Conservation (phyloP, 2,329 filamentous ascomycete genomes). For the Colletotrichum sublineola region DNA sequence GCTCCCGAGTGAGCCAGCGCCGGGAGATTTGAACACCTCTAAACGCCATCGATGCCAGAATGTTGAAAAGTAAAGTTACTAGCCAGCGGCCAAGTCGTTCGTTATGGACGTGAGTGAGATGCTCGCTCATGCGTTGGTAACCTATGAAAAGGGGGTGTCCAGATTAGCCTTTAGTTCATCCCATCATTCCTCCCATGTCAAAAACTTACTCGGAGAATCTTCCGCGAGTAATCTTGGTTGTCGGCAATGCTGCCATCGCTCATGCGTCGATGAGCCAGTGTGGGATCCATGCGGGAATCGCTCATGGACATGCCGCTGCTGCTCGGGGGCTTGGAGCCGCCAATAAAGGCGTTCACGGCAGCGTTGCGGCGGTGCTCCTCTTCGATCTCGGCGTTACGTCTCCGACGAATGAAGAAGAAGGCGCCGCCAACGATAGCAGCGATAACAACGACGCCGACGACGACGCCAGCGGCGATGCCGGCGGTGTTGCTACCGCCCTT, state of each 20-base stretch:
- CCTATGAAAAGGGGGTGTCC: slow-evolving; percentile 52
- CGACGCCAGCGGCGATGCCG: slow-evolving; percentile 88
- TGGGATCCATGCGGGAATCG: slow-evolving; percentile 88
- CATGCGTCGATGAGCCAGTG: slow-evolving; percentile 85
- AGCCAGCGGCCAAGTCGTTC: slow-evolving; percentile 49
- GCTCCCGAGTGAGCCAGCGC: slow-evolving; percentile 37
- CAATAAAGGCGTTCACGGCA: slow-evolving; percentile 82
- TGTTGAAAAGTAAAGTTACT: slow-evolving; percentile 52
- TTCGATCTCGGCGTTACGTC: slow-evolving; percentile 82
- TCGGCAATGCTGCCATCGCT: slow-evolving; percentile 98
- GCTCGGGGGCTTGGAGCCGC: slow-evolving; percentile 72
- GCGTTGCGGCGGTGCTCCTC: slow-evolving; percentile 87
- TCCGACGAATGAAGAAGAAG: slow-evolving; percentile 82
- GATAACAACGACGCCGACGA: slow-evolving; percentile 82
- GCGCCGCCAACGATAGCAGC: slow-evolving; percentile 75
- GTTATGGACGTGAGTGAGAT: slow-evolving; percentile 45
- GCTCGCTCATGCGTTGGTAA: slow-evolving; percentile 69
- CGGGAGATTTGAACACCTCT: slow-evolving; percentile 36
- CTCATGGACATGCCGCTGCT: slow-evolving; percentile 78
- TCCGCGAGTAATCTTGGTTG: slow-evolving; percentile 95
- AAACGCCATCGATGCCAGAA: slow-evolving; percentile 60
- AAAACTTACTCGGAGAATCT: slow-evolving; percentile 88
- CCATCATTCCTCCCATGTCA: not conserved
- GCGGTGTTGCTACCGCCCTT: slow-evolving; percentile 74
- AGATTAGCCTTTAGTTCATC: slow-evolving; percentile 9